A percentile compares a stretch with the other conserved stretches of the same genome.
Conservation (phyloP, 345 rosid genomes). For the Atalantia buxifolia region DNA sequence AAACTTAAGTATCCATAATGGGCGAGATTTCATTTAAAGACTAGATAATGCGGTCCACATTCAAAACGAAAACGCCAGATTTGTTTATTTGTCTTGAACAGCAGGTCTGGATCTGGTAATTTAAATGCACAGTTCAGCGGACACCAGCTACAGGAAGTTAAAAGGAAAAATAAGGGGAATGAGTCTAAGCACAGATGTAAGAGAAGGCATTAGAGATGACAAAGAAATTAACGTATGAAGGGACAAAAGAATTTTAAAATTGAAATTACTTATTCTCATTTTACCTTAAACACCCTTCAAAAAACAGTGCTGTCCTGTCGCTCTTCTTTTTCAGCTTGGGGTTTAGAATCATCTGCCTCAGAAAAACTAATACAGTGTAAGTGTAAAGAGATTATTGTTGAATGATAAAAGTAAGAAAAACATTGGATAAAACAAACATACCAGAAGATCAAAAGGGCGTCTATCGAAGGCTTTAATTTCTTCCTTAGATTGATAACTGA, state of each 20-base stretch:
- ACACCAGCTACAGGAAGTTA: background rate
- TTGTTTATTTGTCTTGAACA: background rate
- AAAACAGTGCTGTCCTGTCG: constrained; percentile 65
- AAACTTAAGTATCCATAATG: background rate
- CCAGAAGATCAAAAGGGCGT: constrained; percentile 78
- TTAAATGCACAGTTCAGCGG: background rate
- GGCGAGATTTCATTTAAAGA: background rate
- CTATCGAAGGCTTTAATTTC: constrained; percentile 71
- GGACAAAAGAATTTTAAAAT: background rate
- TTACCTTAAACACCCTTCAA: constrained; percentile 86
- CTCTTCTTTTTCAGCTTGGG: constrained; percentile 64
- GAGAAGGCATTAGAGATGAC: background rate
- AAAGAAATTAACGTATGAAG: background rate
- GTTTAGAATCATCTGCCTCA: constrained; percentile 81
- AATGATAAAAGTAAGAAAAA: background rate
- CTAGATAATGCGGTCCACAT: background rate
- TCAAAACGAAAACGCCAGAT: background rate
- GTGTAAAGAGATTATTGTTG: constrained; percentile 12
- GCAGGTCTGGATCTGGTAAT: background rate
- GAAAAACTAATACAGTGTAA: constrained; percentile 25
- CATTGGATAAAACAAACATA: constrained; percentile 24
- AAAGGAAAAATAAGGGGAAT: background rate
- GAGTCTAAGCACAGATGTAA: background rate
- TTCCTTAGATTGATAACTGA: constrained; percentile 74
- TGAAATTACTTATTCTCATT: background rate